Conservation (phyloP, 139 green algal species). For the Coccomyxa sp. region DNA sequence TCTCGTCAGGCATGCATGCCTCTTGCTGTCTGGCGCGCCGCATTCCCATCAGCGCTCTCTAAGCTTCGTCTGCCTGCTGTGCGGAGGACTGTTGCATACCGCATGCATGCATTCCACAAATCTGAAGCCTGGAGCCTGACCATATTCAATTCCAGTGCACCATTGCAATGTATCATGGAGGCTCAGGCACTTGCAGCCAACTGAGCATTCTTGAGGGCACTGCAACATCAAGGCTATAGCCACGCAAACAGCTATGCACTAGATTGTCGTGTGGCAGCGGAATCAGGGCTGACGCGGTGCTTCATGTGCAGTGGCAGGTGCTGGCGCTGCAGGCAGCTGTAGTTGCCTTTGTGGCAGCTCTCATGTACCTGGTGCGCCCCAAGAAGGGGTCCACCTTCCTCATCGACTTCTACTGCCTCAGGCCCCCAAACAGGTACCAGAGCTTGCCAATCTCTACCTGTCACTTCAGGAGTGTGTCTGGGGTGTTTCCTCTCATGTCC, state of each 20-base stretch:
- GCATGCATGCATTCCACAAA: not conserved
- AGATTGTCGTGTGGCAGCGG: too few species aligned
- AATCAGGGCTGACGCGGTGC: too few species aligned
- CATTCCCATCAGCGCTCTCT: not conserved
- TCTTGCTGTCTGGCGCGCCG: not conserved
- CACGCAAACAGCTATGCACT: too few species aligned
- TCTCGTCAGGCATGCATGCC: not conserved
- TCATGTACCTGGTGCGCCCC: not conserved
- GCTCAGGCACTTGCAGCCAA: too few species aligned
- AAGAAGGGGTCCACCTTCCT: not conserved
- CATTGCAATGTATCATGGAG: not conserved
- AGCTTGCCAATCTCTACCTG: not conserved
- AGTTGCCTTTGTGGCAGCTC: not conserved
- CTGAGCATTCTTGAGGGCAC: too few species aligned
- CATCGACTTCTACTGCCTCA: constrained; percentile 10
- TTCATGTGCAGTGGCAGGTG: not conserved
- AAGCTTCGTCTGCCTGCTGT: not conserved
- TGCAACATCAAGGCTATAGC: too few species aligned
- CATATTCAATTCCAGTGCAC: not conserved
- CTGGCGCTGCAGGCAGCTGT: not conserved
- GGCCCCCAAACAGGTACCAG: constrained; percentile 1
- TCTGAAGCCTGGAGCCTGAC: not conserved
- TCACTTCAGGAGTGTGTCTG: not conserved
- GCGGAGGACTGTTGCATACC: not conserved
- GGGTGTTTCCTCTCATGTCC: not conserved